Conservation (phyloP, 352 stramenopile species). For the Phytophthora tubulina region DNA sequence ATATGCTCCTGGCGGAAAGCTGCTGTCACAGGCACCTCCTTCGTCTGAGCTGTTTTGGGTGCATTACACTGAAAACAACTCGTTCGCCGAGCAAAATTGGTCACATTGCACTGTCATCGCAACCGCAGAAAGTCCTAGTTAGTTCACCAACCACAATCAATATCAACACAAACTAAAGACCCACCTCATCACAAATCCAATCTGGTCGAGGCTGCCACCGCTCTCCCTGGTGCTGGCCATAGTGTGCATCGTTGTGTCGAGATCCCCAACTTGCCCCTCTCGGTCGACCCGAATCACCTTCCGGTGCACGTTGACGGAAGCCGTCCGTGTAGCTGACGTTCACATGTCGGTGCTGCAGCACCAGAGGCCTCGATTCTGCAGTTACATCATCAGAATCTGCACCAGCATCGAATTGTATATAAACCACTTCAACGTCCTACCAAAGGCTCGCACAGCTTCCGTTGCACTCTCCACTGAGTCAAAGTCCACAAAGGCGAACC, state of each 20-base stretch:
- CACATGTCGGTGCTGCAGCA: constrained; percentile 57
- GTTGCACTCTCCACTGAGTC: constrained; percentile 59
- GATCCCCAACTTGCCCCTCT: constrained; percentile 18
- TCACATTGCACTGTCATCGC: constrained; percentile 65
- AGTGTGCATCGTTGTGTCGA: neutral
- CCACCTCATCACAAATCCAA: constrained; percentile 79
- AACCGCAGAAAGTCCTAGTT: constrained; percentile 3
- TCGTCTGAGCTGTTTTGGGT: constrained; percentile 42
- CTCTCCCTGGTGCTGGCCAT: constrained; percentile 30
- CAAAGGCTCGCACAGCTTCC: constrained; percentile 65
- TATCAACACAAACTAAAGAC: neutral
- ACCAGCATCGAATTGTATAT: neutral
- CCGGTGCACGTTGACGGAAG: constrained; percentile 35
- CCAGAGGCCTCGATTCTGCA: constrained; percentile 62
- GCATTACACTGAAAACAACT: constrained; percentile 81
- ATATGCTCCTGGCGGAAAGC: constrained; percentile 20
- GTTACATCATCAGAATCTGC: constrained; percentile 10
- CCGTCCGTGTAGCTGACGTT: constrained; percentile 63
- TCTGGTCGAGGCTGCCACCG: constrained; percentile 52
- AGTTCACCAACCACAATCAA: neutral
- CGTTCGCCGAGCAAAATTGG: constrained; percentile 73
- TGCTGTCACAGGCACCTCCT: constrained; percentile 47
- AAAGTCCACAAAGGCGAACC: constrained; percentile 88
- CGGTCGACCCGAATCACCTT: constrained; percentile 16
- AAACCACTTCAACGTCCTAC: constrained; percentile 32